Conservation (phyloP, 441 rosid species). For the Erodium moschatum region DNA sequence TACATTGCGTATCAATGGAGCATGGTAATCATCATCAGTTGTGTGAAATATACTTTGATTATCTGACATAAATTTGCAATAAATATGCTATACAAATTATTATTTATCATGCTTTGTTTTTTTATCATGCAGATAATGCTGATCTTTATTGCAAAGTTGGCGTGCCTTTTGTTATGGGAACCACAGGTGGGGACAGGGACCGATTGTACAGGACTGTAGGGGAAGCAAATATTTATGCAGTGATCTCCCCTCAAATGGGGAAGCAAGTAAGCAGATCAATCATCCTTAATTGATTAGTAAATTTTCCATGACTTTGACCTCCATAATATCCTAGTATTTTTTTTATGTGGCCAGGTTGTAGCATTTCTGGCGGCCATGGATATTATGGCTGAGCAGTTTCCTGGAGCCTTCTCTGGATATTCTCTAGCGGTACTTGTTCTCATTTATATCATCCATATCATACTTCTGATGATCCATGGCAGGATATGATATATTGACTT, state of each 20-base stretch:
- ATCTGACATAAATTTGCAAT: background rate
- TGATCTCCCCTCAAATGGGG: conserved; percentile 87
- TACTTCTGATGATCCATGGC: background rate
- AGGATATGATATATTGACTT: background rate
- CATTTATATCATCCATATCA: background rate
- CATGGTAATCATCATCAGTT: background rate
- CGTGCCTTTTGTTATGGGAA: conserved; percentile 86
- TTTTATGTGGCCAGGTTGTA: conserved; percentile 46
- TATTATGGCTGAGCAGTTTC: conserved; percentile 80
- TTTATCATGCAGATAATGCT: conserved; percentile 44
- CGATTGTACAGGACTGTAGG: conserved; percentile 46
- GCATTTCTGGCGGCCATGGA: conserved; percentile 96
- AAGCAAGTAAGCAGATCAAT: conserved; percentile 39
- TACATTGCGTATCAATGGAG: background rate
- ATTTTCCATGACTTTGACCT: background rate
- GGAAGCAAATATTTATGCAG: conserved; percentile 53
- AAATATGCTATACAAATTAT: background rate
- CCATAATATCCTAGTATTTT: conserved; percentile 16
- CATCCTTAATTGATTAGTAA: background rate
- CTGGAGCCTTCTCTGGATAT: conserved; percentile 78
- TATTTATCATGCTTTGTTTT: too few relatives aligned
- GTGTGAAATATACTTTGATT: background rate
- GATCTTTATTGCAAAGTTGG: conserved; percentile 73
- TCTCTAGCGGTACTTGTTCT: conserved; percentile 45
- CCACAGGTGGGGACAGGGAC: conserved; percentile 74